These are phyloP conservation scores for Microbotryum scabiosae DNA, from an alignment of 1,284 basidiomycete species.

Conservation along the genomic window DNA sequence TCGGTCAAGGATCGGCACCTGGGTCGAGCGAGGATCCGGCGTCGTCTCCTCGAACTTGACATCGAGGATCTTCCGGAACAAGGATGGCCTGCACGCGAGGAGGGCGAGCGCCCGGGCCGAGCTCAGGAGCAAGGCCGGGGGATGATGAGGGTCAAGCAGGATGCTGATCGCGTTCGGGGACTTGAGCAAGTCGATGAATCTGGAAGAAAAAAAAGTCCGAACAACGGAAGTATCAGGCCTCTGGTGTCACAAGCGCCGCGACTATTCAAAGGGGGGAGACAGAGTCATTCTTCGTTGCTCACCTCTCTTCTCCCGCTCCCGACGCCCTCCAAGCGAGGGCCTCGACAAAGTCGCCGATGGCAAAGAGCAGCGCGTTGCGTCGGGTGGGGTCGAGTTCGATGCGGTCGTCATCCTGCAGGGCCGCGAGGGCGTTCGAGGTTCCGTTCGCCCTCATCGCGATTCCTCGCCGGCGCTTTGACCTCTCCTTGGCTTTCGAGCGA, in stretches of 20 bases:
- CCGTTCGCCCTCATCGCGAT: background rate
- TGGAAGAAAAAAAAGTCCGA: background rate
- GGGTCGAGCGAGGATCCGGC: constrained; percentile 7
- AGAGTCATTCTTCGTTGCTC: background rate
- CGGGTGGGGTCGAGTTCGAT: constrained; percentile 6
- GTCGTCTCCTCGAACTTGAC: constrained; percentile 13
- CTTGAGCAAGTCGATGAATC: constrained; percentile 9
- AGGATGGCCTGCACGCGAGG: constrained; percentile 5
- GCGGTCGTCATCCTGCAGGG: background rate
- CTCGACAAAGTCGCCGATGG: constrained; percentile 10
- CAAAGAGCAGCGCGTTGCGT: constrained; percentile 2
- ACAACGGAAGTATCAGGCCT: background rate
- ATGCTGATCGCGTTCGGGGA: constrained; percentile 8
- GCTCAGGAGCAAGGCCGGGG: constrained; percentile 2
- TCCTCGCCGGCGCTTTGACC: background rate
- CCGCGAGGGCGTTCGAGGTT: background rate
- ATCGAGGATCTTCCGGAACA: constrained; percentile 16
- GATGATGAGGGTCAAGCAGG: constrained; percentile 20
- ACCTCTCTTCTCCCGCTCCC: constrained; percentile 10
- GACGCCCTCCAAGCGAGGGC: constrained; percentile 12
- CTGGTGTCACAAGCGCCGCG: background rate
- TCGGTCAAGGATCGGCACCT: constrained; percentile 21
- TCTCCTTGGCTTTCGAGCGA: background rate
- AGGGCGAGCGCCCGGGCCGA: constrained; percentile 6
- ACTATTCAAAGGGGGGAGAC: too few relatives aligned